Conservation (phyloP, 2,329 filamentous ascomycete species). For the Fonsecaea multimorphosa region DNA sequence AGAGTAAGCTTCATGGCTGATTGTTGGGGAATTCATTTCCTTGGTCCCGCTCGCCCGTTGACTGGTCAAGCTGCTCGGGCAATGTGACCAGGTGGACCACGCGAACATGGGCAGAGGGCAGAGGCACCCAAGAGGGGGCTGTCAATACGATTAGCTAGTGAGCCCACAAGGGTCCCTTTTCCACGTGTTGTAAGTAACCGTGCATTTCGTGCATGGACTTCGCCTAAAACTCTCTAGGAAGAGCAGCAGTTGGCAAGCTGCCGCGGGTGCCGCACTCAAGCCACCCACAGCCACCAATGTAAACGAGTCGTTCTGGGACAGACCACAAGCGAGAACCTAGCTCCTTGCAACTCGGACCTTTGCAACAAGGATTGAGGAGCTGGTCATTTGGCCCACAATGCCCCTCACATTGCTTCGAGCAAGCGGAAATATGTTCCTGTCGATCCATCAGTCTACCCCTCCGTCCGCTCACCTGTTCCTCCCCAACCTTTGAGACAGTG, state of each 20-base stretch:
- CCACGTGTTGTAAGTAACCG: neutral
- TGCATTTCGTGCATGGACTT: neutral
- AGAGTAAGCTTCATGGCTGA: neutral
- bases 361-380: neutral
- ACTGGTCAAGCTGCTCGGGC: neutral
- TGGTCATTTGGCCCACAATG: neutral
- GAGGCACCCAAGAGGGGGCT: too few species aligned
- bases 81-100: neutral
- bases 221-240: neutral
- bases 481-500: neutral
- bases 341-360: neutral
- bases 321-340: neutral
- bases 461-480: neutral
- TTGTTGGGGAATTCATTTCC: neutral
- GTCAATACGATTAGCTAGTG: too few species aligned
- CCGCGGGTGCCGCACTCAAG: neutral
- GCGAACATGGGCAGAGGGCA: neutral
- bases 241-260: neutral
- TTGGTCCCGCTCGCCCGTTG: neutral
- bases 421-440: neutral
- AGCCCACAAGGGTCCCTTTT: neutral
- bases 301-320: neutral
- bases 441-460: neutral
- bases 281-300: neutral
- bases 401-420: neutral